phyloP scores from a whole-genome alignment of 768 basidiomycete species.

The Mycena venus region DNA sequence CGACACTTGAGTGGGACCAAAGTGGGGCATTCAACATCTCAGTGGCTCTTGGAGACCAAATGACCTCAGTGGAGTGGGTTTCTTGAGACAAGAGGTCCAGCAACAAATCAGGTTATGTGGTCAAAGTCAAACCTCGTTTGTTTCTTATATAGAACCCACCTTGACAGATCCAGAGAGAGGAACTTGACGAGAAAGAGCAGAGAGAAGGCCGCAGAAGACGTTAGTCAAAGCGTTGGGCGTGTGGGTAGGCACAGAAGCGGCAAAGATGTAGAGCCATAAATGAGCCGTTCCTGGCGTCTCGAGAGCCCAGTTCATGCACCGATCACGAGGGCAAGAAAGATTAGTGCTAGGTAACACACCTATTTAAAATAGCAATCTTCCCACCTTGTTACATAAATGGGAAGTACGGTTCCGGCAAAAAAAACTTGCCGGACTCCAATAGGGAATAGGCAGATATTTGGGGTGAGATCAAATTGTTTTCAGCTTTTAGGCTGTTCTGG shows the following conservation, averaged over 20 bases:
- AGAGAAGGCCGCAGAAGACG: background rate
- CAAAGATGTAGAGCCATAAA: background rate
- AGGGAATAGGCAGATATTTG: background rate
- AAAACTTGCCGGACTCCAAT: background rate
- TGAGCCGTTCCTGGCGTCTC: background rate
- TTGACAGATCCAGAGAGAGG: background rate
- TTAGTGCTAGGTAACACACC: background rate
- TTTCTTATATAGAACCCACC: background rate
- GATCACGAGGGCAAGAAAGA: constrained; percentile 7
- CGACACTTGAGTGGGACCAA: background rate
- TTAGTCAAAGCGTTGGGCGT: background rate
- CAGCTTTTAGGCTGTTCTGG: background rate
- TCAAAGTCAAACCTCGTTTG: background rate
- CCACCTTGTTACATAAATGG: background rate
- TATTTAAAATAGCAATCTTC: background rate
- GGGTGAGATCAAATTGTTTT: background rate
- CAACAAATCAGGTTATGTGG: too few relatives aligned
- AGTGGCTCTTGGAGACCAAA: background rate
- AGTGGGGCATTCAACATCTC: background rate
- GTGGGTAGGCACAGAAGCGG: background rate
- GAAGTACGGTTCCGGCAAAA: background rate
- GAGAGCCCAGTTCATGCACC: background rate
- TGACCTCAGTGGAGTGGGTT: background rate
- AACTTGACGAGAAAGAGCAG: background rate
- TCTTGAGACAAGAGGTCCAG: background rate